These are phyloP conservation scores for Fusarium sp. DNA, from an alignment of 2,329 filamentous ascomycete genomes.

Conservation along the genomic window DNA sequence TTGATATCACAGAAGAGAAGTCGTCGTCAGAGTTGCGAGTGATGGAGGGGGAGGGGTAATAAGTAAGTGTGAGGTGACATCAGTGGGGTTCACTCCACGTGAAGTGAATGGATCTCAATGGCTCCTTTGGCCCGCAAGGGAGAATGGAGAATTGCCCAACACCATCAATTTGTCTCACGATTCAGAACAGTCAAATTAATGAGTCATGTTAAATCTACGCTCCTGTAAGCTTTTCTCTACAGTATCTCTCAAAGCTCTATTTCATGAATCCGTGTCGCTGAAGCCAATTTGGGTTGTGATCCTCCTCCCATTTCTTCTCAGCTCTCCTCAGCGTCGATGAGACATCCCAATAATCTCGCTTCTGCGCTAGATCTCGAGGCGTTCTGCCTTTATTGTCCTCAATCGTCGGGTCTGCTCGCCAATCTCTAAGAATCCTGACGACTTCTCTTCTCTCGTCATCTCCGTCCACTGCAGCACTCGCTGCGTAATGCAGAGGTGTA, in stretches of 20 bases:
- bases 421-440: conserved; percentile 44
- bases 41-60: conserved; percentile 25
- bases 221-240: neutral
- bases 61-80: conserved; percentile 14
- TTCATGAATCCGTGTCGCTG: conserved; percentile 41
- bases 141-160: conserved; percentile 20
- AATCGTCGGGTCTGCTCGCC: conserved; percentile 44
- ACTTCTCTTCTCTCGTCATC: conserved; percentile 47
- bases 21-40: neutral
- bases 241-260: neutral
- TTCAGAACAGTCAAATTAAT: neutral
- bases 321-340: conserved; percentile 47
- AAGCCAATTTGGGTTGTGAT: conserved; percentile 43
- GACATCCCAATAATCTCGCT: conserved; percentile 46
- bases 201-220: neutral
- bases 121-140: conserved; percentile 33
- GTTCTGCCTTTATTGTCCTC: conserved; percentile 42
- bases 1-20: neutral
- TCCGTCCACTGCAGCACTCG: conserved; percentile 43
- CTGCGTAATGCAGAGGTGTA: conserved; percentile 48
- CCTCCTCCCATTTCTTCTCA: conserved; percentile 48
- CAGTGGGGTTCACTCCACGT: conserved; percentile 19
- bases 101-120: conserved; percentile 1
- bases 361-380: conserved; percentile 47
- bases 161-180: neutral